Base-by-base conservation (phyloP, 2,329 filamentous ascomycete species). In the Paecilomyces sp. region DNA sequence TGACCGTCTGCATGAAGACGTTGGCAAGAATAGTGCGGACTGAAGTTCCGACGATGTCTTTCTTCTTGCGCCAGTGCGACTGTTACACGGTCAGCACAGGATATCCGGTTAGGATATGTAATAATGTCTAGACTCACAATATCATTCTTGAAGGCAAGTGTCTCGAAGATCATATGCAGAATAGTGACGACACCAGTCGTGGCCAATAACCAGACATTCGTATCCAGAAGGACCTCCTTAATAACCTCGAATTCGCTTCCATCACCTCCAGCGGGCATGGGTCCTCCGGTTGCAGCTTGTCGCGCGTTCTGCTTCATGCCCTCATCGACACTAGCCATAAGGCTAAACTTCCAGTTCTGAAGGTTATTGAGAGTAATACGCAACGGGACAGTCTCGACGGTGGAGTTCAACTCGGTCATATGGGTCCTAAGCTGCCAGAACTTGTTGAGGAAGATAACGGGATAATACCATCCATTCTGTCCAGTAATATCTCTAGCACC, bases 41-140 rank as follows among this genome's bases (percentile, higher is more conserved):
- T 1, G 92, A 97, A 54, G 96, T 96, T 64, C 94, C 94, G 30
- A 99, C 90, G 61, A 96, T 94, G 79, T 97, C 95, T 82, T 99
- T 99, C 88, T 99, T 99, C 81, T 97, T 97, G 72, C 92, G 91
- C 86, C 94, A 99, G 77, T 99, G 94, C 55, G 92, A 82, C 77
- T 79, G 58, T 59, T 28, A 50, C 52, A 59, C 22, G 12, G 55
- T 68, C 60, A 70, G 68, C 56, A 62, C 54, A 22, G 11, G 36
- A 36, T 18, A 52, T 25, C 15, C 3, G 9, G 18, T 15, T 4
- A 47, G n/a, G 18, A 18, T n/a, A 55, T 50, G 31, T 9, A 41
- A 55, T 25, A 11, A n/a, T n/a, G 31, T 6, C n/a, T 22, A 31
- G 30, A 69, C 77, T 74, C 72, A 79, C 87, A 73, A 99, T 96